Conservation (phyloP, 106 monocot species). For the Dendrobium nobile region DNA sequence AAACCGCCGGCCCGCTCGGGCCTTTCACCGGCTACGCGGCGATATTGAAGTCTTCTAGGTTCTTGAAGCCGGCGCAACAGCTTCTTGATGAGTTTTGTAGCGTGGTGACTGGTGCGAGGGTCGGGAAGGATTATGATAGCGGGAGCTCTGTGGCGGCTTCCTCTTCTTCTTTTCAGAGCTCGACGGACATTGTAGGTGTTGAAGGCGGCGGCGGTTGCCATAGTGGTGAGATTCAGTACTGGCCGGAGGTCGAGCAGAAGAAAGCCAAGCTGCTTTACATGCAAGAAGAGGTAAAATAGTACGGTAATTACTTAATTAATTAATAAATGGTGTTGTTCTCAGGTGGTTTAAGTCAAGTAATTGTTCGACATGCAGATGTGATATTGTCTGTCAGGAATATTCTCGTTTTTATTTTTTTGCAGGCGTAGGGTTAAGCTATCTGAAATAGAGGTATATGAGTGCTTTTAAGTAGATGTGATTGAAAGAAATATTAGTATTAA, state of each 20-base stretch:
- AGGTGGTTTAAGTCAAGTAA: background rate
- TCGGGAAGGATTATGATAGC: background rate
- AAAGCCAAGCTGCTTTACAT: conserved; percentile 46
- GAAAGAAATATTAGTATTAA: too few relatives aligned
- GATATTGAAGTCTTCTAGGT: conserved; percentile 46
- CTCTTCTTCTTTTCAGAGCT: conserved; percentile 31
- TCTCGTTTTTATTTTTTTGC: background rate
- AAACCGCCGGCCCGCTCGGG: conserved; percentile 34
- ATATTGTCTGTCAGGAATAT: conserved; percentile 2
- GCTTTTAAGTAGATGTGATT: background rate
- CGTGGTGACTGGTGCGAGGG: conserved; percentile 14
- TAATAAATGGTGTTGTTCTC: background rate
- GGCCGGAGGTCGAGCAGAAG: conserved; percentile 47
- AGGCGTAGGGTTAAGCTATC: background rate
- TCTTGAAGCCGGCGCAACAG: conserved; percentile 51
- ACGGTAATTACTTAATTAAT: background rate
- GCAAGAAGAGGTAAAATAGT: conserved; percentile 47
- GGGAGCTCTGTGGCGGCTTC: conserved; percentile 14
- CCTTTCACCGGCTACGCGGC: conserved; percentile 67
- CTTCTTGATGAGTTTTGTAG: conserved; percentile 46
- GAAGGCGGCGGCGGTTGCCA: background rate
- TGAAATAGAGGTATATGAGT: background rate
- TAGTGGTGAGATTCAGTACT: background rate
- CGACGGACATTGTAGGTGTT: conserved; percentile 11
- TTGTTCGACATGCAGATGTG: background rate